These are phyloP conservation scores for Lycium barbarum DNA, from an alignment of 257 asterid genomes.

Conservation along the genomic window DNA sequence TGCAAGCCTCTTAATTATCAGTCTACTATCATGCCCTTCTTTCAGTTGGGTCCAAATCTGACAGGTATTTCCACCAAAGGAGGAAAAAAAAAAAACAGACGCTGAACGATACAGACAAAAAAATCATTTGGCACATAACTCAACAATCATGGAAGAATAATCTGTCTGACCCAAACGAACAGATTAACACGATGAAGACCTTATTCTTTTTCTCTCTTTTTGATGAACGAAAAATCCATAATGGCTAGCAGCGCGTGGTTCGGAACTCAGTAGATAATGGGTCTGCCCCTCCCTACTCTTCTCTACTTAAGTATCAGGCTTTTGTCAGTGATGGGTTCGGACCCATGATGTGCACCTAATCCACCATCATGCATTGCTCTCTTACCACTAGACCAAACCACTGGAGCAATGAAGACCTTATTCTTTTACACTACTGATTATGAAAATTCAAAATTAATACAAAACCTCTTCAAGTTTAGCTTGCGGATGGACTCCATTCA, in stretches of 20 bases:
- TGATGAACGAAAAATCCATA: constrained; percentile 2
- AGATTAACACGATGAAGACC: not conserved
- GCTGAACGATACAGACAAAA: not conserved
- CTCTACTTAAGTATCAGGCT: not conserved
- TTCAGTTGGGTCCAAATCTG: not conserved
- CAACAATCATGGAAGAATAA: constrained; percentile 1
- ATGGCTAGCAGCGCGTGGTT: not conserved
- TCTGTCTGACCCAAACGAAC: not conserved
- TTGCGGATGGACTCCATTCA: not conserved
- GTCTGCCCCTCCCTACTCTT: not conserved
- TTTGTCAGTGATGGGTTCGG: not conserved
- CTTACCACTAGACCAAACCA: not conserved
- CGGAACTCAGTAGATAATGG: not conserved
- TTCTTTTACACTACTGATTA: not conserved
- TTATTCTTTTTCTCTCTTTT: not conserved
- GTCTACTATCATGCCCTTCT: constrained; percentile 1
- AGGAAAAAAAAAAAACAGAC: not conserved
- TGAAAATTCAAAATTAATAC: not conserved
- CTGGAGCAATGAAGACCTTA: not conserved
- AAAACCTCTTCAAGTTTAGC: constrained; percentile 22
- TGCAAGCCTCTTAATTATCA: not conserved
- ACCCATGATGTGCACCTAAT: not conserved
- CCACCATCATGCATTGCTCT: not conserved
- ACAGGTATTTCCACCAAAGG: not conserved
- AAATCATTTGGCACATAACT: not conserved